Conservation (phyloP, 768 basidiomycete genomes). For the Suillus subaureus region DNA sequence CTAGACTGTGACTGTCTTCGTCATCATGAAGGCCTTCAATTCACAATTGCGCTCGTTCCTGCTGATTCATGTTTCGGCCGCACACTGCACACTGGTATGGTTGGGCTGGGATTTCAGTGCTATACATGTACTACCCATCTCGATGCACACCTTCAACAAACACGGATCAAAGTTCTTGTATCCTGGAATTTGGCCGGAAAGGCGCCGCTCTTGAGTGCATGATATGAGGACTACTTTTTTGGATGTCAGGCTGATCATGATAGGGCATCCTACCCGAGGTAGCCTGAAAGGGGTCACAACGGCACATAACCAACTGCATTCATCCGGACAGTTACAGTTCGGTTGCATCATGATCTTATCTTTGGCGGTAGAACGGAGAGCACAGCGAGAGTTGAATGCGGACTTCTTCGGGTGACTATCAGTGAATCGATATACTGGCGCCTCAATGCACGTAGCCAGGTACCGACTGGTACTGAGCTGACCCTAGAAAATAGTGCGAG, state of each 20-base stretch:
- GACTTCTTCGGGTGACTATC: not conserved
- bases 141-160: not conserved
- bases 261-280: constrained; percentile 6
- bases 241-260: not conserved
- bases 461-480: not conserved
- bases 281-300: not conserved
- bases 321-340: not conserved
- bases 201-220: not conserved
- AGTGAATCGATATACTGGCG: not conserved
- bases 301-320: not conserved
- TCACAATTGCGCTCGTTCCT: not conserved
- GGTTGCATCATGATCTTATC: not conserved
- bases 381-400: not conserved
- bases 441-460: not conserved
- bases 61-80: not conserved
- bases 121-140: not conserved
- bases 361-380: not conserved
- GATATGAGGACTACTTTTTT: not conserved
- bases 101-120: not conserved
- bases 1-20: not conserved
- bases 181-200: not conserved
- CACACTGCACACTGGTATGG: not conserved
- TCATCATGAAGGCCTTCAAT: not conserved
- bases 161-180: not conserved
- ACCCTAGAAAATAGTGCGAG: not conserved